These are phyloP conservation scores for Camelina laxa DNA, from an alignment of 345 rosid species.

Conservation along the genomic window DNA sequence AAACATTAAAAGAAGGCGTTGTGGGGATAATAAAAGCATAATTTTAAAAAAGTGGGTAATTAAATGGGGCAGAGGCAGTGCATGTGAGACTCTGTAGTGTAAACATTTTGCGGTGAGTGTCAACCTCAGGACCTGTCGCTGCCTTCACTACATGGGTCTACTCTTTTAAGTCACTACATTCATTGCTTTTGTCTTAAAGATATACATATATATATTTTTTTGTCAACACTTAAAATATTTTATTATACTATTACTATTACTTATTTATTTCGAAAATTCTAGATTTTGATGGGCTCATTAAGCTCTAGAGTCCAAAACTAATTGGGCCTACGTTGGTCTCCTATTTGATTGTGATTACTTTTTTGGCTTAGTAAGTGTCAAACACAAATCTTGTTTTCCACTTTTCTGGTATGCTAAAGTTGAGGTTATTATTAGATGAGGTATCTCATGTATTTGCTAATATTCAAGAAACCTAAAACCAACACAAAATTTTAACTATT, in stretches of 20 bases:
- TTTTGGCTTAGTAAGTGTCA: background rate
- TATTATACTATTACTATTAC: too few species aligned
- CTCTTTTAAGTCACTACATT: conserved; percentile 25
- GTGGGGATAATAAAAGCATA: conserved; percentile 28
- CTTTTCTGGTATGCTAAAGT: background rate
- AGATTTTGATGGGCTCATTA: background rate
- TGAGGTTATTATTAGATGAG: background rate
- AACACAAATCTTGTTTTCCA: background rate
- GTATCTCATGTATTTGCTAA: background rate
- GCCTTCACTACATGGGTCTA: conserved; percentile 39
- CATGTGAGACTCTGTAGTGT: conserved; percentile 44
- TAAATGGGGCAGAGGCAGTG: conserved; percentile 42
- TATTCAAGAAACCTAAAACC: background rate
- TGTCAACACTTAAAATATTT: too few species aligned
- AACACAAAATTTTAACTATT: background rate
- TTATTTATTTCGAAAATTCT: background rate
- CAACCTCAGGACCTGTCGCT: conserved; percentile 43
- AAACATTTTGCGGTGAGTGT: conserved; percentile 43
- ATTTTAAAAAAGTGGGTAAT: background rate
- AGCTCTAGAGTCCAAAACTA: background rate
- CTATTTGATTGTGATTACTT: background rate
- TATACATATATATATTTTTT: too few species aligned
- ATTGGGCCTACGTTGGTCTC: background rate
- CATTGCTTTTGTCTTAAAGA: conserved; percentile 15
- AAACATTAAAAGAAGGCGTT: conserved; percentile 37